Evolutionary conservation across 2,329 filamentous ascomycete species (phyloP), one percentile per base, ranked within the genome.

Genomic region (Colletotrichum cuscutae): DNA sequence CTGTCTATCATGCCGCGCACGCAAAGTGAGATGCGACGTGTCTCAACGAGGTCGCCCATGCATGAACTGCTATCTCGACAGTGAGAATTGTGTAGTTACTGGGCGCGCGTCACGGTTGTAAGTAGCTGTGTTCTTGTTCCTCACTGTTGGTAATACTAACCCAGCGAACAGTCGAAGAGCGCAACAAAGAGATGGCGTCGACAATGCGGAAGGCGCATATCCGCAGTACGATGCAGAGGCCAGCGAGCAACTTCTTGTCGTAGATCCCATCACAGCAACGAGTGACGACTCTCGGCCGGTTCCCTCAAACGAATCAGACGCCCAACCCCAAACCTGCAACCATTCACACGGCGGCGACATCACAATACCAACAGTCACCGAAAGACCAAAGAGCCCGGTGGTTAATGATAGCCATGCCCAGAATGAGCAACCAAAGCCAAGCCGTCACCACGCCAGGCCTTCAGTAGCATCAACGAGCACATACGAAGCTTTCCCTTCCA

Each of bases 61-160:
- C 78, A 88, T 87, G 80, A 88, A 88, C 68, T 88, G 86, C 76
- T 86, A 86, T 58, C 84, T 87, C 67, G 86, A 88, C 75, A 85
- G 84, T 71, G 85, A 87, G 75, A 81, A 80, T 0, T 83, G 83
- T 74, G 77, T 86, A 64, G 80, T 84, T 69, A 84, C 81, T 9
- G 81, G 80, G 54, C 80, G 82, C 72, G 83, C 81, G 24, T 84
- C 81, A 5, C 81, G 81, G 71, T 82, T 83, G 82, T 84, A 74
- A 79, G 83, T 78, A 11, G 30, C 30, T 11, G 13, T 15, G 11
- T 12, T 46, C 24, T 35, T 13, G 9, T 9, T 46, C n/a, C 2
- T 11, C n/a, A 5, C 46, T 46, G 9, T 19, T 22, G 26, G 26
- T 60, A 12, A 37, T 19, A 32, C 65, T 60, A 19, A 74, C 65